Percentiles rank a stretch among this genome's conserved stretches.
These are phyloP conservation scores for Crinitomyces ghanaensis DNA, from an alignment of 805 yeast genomes.

Conservation along the genomic window DNA sequence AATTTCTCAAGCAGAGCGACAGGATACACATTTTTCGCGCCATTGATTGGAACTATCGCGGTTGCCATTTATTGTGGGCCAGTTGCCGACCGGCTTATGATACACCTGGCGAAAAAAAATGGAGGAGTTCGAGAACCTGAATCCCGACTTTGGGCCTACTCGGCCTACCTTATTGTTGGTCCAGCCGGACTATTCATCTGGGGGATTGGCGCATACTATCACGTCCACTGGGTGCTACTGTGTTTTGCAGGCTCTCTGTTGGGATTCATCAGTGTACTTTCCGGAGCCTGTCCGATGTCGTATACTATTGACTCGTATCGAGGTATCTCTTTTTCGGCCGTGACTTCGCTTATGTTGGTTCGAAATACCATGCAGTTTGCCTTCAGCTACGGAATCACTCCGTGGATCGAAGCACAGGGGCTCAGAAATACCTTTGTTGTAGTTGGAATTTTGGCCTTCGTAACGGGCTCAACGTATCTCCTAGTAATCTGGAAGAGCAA, in stretches of 20 bases:
- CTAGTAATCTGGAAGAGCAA: conserved; percentile 33
- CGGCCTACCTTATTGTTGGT: conserved; percentile 37
- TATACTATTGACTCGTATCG: conserved; percentile 48
- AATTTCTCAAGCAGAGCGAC: conserved; percentile 35
- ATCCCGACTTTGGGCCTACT: conserved; percentile 42
- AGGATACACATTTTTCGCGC: conserved; percentile 44
- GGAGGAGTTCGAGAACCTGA: conserved; percentile 47
- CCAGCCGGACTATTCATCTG: conserved; percentile 47
- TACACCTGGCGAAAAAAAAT: conserved; percentile 37
- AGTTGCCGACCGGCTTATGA: conserved; percentile 40
- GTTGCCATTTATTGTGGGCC: conserved; percentile 38
- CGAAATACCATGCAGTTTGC: conserved; percentile 51
- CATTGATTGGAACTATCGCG: conserved; percentile 36
- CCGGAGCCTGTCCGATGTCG: conserved; percentile 43
- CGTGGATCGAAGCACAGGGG: conserved; percentile 44
- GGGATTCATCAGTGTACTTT: conserved; percentile 40
- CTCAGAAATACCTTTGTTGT: conserved; percentile 45
- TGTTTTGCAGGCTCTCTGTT: conserved; percentile 45
- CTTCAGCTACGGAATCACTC: conserved; percentile 47
- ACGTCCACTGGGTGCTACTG: conserved; percentile 44
- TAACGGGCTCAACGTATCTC: conserved; percentile 35
- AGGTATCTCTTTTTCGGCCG: conserved; percentile 41
- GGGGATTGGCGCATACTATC: conserved; percentile 52
- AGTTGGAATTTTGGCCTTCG: conserved; percentile 41
- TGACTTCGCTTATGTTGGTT: conserved; percentile 45